A percentile compares a stretch with the other conserved stretches of the same genome.
Conservation (phyloP, 371 early-diverging fungal species). For the Cokeromyces recurvatus region DNA sequence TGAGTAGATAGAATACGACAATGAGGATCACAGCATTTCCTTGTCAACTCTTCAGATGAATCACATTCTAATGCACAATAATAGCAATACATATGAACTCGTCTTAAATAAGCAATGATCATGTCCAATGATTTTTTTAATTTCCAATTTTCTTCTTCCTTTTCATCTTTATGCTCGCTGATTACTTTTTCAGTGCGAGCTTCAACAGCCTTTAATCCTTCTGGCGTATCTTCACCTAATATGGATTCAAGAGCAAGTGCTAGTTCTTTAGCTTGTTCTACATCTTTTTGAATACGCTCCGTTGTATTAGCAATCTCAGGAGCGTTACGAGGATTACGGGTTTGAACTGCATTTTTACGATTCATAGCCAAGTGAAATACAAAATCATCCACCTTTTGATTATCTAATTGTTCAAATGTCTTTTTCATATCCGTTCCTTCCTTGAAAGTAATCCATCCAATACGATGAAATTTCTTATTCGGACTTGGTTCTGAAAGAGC, state of each 20-base stretch:
- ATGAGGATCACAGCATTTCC: slow-evolving; percentile 72
- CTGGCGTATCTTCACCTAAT: slow-evolving; percentile 17
- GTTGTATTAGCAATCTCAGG: slow-evolving; percentile 59
- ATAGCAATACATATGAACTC: slow-evolving; percentile 93
- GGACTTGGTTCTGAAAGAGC: slow-evolving; percentile 86
- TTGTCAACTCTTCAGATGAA: slow-evolving; percentile 75
- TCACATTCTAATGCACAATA: slow-evolving; percentile 85
- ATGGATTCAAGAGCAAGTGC: slow-evolving; percentile 58
- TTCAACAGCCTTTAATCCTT: slow-evolving; percentile 27
- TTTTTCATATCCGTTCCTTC: slow-evolving; percentile 75
- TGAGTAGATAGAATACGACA: slow-evolving; percentile 45
- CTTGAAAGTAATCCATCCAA: slow-evolving; percentile 91
- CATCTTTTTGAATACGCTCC: slow-evolving; percentile 68
- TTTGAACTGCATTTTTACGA: slow-evolving; percentile 26
- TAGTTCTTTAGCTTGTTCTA: slow-evolving; percentile 55
- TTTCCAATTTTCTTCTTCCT: slow-evolving; percentile 18
- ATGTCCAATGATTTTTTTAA: slow-evolving; percentile 74
- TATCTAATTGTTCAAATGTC: slow-evolving; percentile 63
- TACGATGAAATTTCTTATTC: slow-evolving; percentile 77
- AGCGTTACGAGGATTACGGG: slow-evolving; percentile 51
- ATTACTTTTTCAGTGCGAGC: slow-evolving; percentile 33
- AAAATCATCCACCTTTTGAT: slow-evolving; percentile 69
- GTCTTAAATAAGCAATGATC: slow-evolving; percentile 77
- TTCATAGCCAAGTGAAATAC: slow-evolving; percentile 70
- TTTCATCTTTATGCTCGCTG: slow-evolving; percentile 11